These are phyloP conservation scores for Tricholoma hemisulphureum DNA, from an alignment of 768 basidiomycete species.

Conservation along the genomic window DNA sequence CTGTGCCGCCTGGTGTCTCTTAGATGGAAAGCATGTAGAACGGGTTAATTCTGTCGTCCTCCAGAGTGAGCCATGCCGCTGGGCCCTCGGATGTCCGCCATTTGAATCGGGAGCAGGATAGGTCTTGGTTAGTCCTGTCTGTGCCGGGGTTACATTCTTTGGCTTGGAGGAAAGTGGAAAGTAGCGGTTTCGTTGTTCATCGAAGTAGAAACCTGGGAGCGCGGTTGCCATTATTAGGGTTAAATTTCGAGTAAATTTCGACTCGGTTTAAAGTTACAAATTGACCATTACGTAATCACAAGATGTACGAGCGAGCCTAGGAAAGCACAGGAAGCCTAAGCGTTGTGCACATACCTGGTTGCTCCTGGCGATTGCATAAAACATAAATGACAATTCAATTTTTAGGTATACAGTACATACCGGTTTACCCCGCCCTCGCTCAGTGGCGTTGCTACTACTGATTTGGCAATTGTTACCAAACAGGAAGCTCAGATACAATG, in stretches of 20 bases:
- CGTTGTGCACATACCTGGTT: not conserved
- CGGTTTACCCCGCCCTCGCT: no score
- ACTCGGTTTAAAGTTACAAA: no score
- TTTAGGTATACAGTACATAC: no score
- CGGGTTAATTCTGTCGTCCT: constrained; percentile 13
- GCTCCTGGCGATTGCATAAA: no score
- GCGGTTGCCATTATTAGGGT: constrained; percentile 54
- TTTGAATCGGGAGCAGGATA: not conserved
- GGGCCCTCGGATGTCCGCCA: constrained; percentile 6
- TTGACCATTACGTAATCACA: no score
- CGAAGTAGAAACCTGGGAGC: constrained; percentile 59
- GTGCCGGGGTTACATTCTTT: constrained; percentile 14
- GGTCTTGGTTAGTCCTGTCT: not conserved
- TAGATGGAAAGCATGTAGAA: constrained; percentile 5
- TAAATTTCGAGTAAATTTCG: no score
- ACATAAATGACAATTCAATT: no score
- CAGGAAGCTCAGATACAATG: no score
- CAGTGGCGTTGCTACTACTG: no score
- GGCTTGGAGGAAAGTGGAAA: constrained; percentile 50
- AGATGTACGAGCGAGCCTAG: no score
- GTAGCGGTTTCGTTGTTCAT: constrained; percentile 50
- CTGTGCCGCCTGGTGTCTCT: constrained; percentile 18
- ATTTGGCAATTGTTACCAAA: no score
- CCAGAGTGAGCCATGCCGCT: constrained; percentile 14
- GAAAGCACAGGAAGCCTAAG: not conserved